These are phyloP conservation scores for Jaminaea rosea DNA, from an alignment of 1,284 basidiomycete genomes.

Conservation along the genomic window DNA sequence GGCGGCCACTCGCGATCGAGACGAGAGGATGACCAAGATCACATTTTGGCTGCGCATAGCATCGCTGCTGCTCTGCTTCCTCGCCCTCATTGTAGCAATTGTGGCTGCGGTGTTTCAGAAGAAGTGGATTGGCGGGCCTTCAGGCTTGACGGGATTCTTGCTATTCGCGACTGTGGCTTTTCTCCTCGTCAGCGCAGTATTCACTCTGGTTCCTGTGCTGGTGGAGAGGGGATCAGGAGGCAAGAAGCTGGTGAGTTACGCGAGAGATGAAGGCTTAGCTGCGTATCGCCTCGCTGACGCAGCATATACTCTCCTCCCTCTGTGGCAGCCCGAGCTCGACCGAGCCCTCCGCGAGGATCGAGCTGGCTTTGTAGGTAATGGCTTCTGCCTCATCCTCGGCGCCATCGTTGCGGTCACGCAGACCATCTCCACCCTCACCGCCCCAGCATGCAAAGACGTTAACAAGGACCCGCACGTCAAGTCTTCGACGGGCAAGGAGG, in stretches of 20 bases:
- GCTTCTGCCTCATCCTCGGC: conserved; percentile 19
- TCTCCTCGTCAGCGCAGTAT: conserved; percentile 17
- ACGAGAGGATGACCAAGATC: background rate
- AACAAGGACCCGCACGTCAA: conserved; percentile 28
- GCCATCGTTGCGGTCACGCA: conserved; percentile 29
- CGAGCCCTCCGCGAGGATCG: conserved; percentile 28
- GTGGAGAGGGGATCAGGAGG: conserved; percentile 18
- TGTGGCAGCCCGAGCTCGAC: too few species aligned
- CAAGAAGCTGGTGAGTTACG: conserved; percentile 19
- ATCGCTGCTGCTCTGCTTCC: conserved; percentile 15
- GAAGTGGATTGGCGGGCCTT: conserved; percentile 30
- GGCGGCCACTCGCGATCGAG: too few species aligned
- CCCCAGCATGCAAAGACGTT: conserved; percentile 32
- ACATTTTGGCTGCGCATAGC: background rate
- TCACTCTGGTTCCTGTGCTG: conserved; percentile 6
- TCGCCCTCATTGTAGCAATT: conserved; percentile 28
- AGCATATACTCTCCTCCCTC: too few species aligned
- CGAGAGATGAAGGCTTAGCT: too few species aligned
- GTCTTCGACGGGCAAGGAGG: conserved; percentile 16
- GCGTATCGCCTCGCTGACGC: too few species aligned
- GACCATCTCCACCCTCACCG: conserved; percentile 34
- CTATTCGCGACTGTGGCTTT: conserved; percentile 23
- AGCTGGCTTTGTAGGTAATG: conserved; percentile 31
- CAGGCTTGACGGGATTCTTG: conserved; percentile 33
- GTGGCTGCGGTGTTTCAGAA: conserved; percentile 29